These are phyloP conservation scores for Colletotrichum echinochloae DNA, from an alignment of 2,329 filamentous ascomycete species.

Conservation along the genomic window DNA sequence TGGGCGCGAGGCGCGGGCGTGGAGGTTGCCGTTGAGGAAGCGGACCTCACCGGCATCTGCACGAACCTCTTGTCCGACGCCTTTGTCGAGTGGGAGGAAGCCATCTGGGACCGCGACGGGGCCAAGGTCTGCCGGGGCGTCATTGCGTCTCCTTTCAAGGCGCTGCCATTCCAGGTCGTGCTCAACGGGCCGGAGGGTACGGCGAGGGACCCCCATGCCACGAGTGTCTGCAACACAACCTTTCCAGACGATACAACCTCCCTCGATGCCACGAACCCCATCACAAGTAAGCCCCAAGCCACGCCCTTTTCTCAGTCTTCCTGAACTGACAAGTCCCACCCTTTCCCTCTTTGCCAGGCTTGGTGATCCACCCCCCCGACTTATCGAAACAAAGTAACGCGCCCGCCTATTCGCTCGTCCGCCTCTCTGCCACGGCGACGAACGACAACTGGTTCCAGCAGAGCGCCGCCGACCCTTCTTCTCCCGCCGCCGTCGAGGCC, in stretches of 20 bases:
- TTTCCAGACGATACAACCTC: conserved; percentile 53
- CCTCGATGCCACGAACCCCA: conserved; percentile 56
- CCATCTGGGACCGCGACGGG: conserved; percentile 55
- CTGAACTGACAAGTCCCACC: not conserved
- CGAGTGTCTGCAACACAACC: conserved; percentile 59
- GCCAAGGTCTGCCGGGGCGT: conserved; percentile 63
- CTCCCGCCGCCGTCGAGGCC: conserved; percentile 31
- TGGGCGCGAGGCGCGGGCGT: conserved; percentile 54
- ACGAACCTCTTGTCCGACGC: conserved; percentile 63
- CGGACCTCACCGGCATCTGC: conserved; percentile 62
- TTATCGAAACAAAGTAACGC: conserved; percentile 46
- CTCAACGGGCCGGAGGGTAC: conserved; percentile 48
- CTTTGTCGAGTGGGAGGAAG: conserved; percentile 68
- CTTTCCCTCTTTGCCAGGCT: conserved; percentile 50
- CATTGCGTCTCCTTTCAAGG: conserved; percentile 63
- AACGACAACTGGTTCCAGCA: conserved; percentile 67
- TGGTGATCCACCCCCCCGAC: conserved; percentile 59
- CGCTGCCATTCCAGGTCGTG: conserved; percentile 63
- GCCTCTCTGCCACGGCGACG: conserved; percentile 63
- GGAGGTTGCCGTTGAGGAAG: conserved; percentile 52
- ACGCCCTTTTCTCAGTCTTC: conserved; percentile 40
- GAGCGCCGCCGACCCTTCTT: conserved; percentile 53
- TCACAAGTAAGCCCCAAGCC: conserved; percentile 54
- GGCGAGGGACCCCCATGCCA: conserved; percentile 51
- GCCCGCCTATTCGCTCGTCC: conserved; percentile 64